phyloP scores from a whole-genome alignment of 805 yeast genomes.

The Nakazawaea siamensis region DNA sequence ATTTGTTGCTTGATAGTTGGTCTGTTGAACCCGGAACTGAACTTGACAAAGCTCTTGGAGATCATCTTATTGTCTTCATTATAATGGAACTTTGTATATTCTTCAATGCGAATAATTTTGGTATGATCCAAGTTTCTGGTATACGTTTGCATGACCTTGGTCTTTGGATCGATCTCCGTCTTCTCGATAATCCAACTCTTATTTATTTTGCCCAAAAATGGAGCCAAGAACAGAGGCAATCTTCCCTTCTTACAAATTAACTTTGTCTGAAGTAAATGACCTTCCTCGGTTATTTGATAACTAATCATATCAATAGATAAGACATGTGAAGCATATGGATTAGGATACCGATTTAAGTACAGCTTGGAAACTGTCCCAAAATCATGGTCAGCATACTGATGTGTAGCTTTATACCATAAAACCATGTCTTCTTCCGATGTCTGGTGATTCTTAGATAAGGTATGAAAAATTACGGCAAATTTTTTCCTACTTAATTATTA shows the following conservation, averaged over 20 bases:
- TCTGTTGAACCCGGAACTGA: slow-evolving; percentile 58
- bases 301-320: slow-evolving; percentile 73
- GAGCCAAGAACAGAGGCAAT: slow-evolving; percentile 71
- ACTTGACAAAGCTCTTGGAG: slow-evolving; percentile 47
- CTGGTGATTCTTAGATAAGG: too few species aligned
- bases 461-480: too few species aligned
- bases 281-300: slow-evolving; percentile 47
- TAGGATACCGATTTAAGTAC: slow-evolving; percentile 64
- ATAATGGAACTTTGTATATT: slow-evolving; percentile 49
- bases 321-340: slow-evolving; percentile 83
- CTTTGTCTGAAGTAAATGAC: slow-evolving; percentile 64
- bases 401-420: slow-evolving; percentile 46
- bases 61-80: slow-evolving; percentile 17
- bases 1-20: slow-evolving; percentile 62
- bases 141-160: slow-evolving; percentile 52
- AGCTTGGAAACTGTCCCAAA: slow-evolving; percentile 72
- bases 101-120: slow-evolving; percentile 70
- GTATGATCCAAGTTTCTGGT: slow-evolving; percentile 82
- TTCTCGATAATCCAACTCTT: slow-evolving; percentile 80
- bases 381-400: slow-evolving; percentile 46
- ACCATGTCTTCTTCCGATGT: too few species aligned
- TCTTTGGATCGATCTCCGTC: slow-evolving; percentile 59
- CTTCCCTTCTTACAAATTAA: slow-evolving; percentile 73
- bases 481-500: too few species aligned
- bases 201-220: slow-evolving; percentile 61